Conservation (phyloP, 1,284 basidiomycete species). For the Trichosporon faecale region DNA sequence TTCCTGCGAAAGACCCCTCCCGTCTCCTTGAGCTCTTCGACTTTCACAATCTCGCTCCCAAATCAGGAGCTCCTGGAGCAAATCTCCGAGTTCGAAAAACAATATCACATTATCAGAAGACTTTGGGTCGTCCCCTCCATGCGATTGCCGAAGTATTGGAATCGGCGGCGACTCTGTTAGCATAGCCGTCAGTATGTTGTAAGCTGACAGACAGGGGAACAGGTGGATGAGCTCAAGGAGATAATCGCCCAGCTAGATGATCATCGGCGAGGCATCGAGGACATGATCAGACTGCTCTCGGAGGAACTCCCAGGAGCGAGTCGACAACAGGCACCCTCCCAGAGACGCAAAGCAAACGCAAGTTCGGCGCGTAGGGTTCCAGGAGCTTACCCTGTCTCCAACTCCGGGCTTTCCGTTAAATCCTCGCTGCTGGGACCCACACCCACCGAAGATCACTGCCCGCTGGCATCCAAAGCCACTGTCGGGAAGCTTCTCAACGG, state of each 20-base stretch:
- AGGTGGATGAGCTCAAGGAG: slow-evolving; percentile 9
- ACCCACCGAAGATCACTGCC: neutral
- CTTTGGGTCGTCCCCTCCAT: slow-evolving; percentile 13
- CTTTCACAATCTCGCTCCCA: neutral
- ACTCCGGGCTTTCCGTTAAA: neutral
- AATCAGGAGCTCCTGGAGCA: slow-evolving; percentile 12
- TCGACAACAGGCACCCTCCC: neutral
- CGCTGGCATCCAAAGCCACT: neutral
- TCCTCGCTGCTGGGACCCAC: neutral
- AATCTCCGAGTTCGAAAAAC: slow-evolving; percentile 12
- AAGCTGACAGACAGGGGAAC: slow-evolving; percentile 7
- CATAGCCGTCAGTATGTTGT: neutral
- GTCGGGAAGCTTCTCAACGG: slow-evolving; percentile 10
- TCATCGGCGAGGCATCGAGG: slow-evolving; percentile 9
- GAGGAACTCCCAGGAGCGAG: neutral
- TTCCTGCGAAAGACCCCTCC: neutral
- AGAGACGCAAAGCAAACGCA: neutral
- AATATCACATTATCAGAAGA: slow-evolving; percentile 9
- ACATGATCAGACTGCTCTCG: slow-evolving; percentile 1
- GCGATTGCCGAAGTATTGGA: slow-evolving; percentile 14
- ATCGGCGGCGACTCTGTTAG: slow-evolving; percentile 16
- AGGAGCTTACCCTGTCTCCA: neutral
- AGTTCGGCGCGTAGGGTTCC: neutral
- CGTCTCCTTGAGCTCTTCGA: neutral
- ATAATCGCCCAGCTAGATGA: neutral